Evolutionary conservation across 495 filamentous ascomycete species (phyloP), one percentile per base, ranked within the genome.

Genomic region (Bombardia bombarda): DNA sequence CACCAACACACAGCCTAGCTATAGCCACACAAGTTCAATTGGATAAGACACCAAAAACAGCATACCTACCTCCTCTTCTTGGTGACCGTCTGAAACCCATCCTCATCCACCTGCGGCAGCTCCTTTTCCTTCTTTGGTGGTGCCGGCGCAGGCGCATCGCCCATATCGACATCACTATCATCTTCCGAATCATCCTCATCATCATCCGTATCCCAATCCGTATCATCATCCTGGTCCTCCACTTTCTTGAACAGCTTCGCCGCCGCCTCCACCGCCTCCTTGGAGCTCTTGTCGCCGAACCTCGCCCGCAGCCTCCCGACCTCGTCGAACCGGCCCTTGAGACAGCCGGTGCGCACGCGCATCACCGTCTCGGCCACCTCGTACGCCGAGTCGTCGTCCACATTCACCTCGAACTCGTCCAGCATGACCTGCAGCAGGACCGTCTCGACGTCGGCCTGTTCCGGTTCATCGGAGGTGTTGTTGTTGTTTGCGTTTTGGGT

Each of bases 361-460:
- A 90, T 67, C 32, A 97, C 84, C 63, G 75, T 62, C 44, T 73
- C 72, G 14, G 87, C 87, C 14, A 94, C 75, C 58, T 79, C 75
- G 30, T 71, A 82, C 24, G 82, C 87, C 42, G 79, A 87, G 49
- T 86, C 90, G 64, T 96, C 90, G 53, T 97, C 92, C 13, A 97
- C 75, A 41, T 82, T 80, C 26, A 90, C 82, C 38, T 92, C 87
- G 58, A 96, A 98, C 63, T 98, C 90, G 63, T 96, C 93, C 47
- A 83, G 77, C 84, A 98, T 90, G 17, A 90, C 83, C 51, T 95
- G 84, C 21, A 93, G 65, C 40, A 97, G 67, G 10, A 87, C 78
- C 32, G 78, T 73, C 65, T 97, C 92, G 25, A 97, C 62, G 51
- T 95, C 87, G 33, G 83, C 77, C n/a, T 74, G 69, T 50, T 95